Base-by-base conservation (phyloP, 2,329 filamentous ascomycete genomes). In the Fusarium algeriense region DNA sequence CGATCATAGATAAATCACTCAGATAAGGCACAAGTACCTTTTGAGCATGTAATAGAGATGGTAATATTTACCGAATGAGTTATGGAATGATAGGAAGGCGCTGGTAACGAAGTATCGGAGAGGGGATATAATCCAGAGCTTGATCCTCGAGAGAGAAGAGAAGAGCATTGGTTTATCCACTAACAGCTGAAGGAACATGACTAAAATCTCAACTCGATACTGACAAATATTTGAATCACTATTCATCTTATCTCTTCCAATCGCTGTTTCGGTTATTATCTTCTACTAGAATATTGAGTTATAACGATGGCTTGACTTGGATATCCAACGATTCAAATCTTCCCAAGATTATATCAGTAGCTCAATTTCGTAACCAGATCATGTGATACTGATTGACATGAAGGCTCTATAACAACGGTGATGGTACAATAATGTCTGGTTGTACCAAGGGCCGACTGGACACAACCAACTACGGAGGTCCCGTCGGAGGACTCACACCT, bases 381-480 rank as follows among this genome's bases (percentile, higher is more conserved):
- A 10, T 19, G 17, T 20, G 14, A 15, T 26, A 23, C 23, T 34
- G n/a, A 58, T 14, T 12, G 15, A 3, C 34, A 30, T 41, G 17
- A 6, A 55, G 14, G 6, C 13, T 37, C 9, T 40, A 23, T 26
- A 75, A 75, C 41, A 49, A 30, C 30, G 10, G 30, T 30, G 30
- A 11, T 19, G 79, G 77, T 5, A 80, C 77, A 12, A 80, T 80
- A 26, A 64, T 80, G n/a, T 79, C 78, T 4, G 76, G 76, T n/a
- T 81, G 78, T 3, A 79, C 78, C 37, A 78, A 79, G 57, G 78
- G 78, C 57, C 73, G 77, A 6, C 68, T 81, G 1, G 79, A 81
- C 48, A 81, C 79, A 59, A 70, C 79, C 62, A 75, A 76, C 56
- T 81, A 80, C 40, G 78, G 77, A 32, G 55, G 60, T 17, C 77